Evolutionary conservation across 2,329 filamentous ascomycete species (phyloP).

Genomic region (Ambrosiella xylebori): DNA sequence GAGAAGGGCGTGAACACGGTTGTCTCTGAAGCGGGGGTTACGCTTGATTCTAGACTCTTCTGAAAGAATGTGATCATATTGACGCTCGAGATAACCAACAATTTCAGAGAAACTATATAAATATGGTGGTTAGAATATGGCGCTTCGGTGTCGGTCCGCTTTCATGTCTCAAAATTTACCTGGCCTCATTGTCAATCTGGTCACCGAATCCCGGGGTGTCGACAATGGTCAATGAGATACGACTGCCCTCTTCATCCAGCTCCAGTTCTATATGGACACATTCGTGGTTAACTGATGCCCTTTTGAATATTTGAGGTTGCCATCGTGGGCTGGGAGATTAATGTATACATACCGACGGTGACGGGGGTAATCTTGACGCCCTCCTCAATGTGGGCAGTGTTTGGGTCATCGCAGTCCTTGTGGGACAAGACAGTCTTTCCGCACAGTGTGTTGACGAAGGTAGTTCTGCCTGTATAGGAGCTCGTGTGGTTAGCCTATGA

Average conservation of each 20-base stretch:
- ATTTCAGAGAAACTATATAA: slow-evolving; percentile 75
- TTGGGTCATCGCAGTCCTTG: slow-evolving; percentile 85
- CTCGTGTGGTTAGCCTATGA: background rate
- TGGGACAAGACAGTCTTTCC: slow-evolving; percentile 78
- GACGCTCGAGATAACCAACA: slow-evolving; percentile 92
- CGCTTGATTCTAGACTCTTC: slow-evolving; percentile 99
- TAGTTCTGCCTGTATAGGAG: slow-evolving; percentile 59
- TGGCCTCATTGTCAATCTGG: slow-evolving; percentile 97
- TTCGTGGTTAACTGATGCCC: background rate
- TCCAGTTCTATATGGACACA: slow-evolving; percentile 51
- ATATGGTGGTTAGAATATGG: slow-evolving; percentile 10
- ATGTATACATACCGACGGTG: slow-evolving; percentile 58
- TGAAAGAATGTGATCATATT: slow-evolving; percentile 98
- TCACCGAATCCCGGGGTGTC: slow-evolving; percentile 97
- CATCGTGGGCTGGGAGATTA: too few relatives aligned
- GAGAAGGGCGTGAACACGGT: slow-evolving; percentile 91
- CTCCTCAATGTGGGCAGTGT: slow-evolving; percentile 80
- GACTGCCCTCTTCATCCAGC: slow-evolving; percentile 93
- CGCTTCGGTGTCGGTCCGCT: background rate
- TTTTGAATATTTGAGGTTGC: background rate
- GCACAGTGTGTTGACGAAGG: slow-evolving; percentile 98
- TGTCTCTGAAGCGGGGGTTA: slow-evolving; percentile 98
- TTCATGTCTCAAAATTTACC: slow-evolving; percentile 32
- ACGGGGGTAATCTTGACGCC: slow-evolving; percentile 97
- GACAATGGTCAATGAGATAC: slow-evolving; percentile 94